Conservation (phyloP, 257 asterid genomes). For the Solanum sparsipilum region DNA sequence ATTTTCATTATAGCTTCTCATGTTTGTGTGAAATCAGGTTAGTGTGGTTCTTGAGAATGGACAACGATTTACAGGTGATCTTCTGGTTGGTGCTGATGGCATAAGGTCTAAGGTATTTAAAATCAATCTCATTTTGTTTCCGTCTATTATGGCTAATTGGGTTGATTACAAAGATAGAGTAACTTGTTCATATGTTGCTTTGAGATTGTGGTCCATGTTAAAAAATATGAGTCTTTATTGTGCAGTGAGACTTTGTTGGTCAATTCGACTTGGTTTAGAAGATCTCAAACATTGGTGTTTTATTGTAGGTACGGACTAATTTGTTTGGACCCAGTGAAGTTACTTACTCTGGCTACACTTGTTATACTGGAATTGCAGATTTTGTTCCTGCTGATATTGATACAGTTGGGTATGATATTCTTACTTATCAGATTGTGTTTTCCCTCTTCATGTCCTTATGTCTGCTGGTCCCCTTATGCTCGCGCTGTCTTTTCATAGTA, state of each 20-base stretch:
- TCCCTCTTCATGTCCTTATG: background rate
- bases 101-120: conserved; percentile 75
- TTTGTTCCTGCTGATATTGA: conserved; percentile 89
- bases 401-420: conserved; percentile 70
- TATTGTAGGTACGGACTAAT: conserved; percentile 53
- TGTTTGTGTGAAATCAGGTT: conserved; percentile 34
- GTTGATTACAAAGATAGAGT: background rate
- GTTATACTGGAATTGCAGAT: conserved; percentile 97
- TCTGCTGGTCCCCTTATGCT: background rate
- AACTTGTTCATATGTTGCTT: background rate
- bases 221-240: background rate
- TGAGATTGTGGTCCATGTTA: background rate
- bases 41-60: conserved; percentile 74
- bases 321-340: conserved; percentile 64
- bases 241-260: background rate
- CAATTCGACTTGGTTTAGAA: background rate
- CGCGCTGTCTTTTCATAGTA: background rate
- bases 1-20: background rate
- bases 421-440: background rate
- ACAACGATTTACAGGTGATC: conserved; percentile 61
- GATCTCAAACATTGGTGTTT: background rate
- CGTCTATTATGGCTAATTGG: background rate
- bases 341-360: conserved; percentile 83
- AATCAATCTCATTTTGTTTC: background rate
- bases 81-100: conserved; percentile 97